A percentile compares a stretch with the other conserved stretches of the same genome.
Conservation (phyloP, 225 moss, liverwort and hornwort species). For the Polytrichum commune region DNA sequence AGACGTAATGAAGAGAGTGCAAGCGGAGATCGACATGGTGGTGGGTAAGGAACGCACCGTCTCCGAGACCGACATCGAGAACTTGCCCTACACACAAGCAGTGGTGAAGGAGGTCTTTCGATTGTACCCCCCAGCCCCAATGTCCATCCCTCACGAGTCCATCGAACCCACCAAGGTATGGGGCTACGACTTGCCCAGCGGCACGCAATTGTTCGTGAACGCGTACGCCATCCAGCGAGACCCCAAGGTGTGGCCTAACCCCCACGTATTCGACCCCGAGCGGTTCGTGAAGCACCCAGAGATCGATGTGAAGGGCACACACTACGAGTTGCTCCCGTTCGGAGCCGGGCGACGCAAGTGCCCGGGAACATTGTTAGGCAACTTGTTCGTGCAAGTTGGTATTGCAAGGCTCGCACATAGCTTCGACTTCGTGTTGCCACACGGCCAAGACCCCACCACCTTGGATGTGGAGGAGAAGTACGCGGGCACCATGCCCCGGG, state of each 20-base stretch:
- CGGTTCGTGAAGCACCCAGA: slow-evolving; percentile 15
- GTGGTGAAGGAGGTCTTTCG: slow-evolving; percentile 48
- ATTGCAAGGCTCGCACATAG: slow-evolving; percentile 50
- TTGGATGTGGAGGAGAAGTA: slow-evolving; percentile 44
- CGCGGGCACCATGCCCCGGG: slow-evolving; percentile 27
- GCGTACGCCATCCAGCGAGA: slow-evolving; percentile 31
- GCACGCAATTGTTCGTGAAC: slow-evolving; percentile 35
- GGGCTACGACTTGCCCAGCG: slow-evolving; percentile 32
- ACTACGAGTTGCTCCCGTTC: slow-evolving; percentile 56
- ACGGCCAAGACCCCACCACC: slow-evolving; percentile 5
- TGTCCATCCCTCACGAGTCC: slow-evolving; percentile 26
- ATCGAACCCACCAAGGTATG: slow-evolving; percentile 2
- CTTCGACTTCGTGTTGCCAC: slow-evolving; percentile 38
- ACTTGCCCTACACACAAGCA: slow-evolving; percentile 31
- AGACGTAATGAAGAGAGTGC: not conserved
- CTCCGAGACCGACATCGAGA: slow-evolving; percentile 17
- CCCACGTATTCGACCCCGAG: slow-evolving; percentile 25
- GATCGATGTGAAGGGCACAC: slow-evolving; percentile 30
- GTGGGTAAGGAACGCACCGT: not conserved
- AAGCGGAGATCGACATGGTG: not conserved
- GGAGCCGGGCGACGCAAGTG: slow-evolving; percentile 52
- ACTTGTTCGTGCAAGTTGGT: slow-evolving; percentile 31
- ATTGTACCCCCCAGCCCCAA: slow-evolving; percentile 26
- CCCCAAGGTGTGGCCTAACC: slow-evolving; percentile 18
- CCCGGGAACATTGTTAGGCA: slow-evolving; percentile 36